Evolutionary conservation across 306 rosid genomes (phyloP).

Genomic region (Potentilla sterilis): DNA sequence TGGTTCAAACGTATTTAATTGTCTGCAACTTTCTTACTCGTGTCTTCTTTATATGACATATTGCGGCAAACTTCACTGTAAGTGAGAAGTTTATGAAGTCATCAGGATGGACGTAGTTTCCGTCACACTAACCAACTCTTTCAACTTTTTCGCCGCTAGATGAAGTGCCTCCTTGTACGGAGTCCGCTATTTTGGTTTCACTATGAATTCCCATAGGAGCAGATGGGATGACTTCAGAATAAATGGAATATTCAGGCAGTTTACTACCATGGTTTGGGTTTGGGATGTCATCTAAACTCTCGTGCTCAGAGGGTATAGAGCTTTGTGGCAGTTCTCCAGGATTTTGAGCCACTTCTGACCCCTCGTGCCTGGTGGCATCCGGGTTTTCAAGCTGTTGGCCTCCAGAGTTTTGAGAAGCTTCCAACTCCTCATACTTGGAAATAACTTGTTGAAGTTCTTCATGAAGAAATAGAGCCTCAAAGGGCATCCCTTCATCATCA

Average conservation of each 20-base stretch:
- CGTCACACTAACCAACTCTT: constrained; percentile 38
- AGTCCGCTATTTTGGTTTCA: constrained; percentile 37
- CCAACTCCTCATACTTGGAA: constrained; percentile 64
- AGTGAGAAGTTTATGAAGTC: no score
- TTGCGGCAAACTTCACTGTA: no score
- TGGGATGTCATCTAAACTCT: constrained; percentile 33
- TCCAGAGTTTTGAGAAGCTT: constrained; percentile 41
- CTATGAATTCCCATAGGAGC: constrained; percentile 9
- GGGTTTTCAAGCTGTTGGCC: constrained; percentile 30
- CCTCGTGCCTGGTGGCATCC: constrained; percentile 32
- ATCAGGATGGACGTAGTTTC: not conserved
- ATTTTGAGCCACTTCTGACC: constrained; percentile 33
- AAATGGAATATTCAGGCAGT: constrained; percentile 22
- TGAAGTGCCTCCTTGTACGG: constrained; percentile 24
- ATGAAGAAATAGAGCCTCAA: constrained; percentile 75
- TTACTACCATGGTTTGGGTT: constrained; percentile 23
- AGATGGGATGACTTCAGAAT: constrained; percentile 33
- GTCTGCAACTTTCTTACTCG: no score
- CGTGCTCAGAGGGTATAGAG: constrained; percentile 15
- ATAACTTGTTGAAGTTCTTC: constrained; percentile 73
- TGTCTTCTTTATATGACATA: no score
- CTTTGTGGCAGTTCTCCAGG: constrained; percentile 24
- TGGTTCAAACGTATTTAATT: no score
- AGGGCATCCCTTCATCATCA: constrained; percentile 66
- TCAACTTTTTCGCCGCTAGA: constrained; percentile 32